Conservation (phyloP, 495 filamentous ascomycete species). For the Copromyces sp. region DNA sequence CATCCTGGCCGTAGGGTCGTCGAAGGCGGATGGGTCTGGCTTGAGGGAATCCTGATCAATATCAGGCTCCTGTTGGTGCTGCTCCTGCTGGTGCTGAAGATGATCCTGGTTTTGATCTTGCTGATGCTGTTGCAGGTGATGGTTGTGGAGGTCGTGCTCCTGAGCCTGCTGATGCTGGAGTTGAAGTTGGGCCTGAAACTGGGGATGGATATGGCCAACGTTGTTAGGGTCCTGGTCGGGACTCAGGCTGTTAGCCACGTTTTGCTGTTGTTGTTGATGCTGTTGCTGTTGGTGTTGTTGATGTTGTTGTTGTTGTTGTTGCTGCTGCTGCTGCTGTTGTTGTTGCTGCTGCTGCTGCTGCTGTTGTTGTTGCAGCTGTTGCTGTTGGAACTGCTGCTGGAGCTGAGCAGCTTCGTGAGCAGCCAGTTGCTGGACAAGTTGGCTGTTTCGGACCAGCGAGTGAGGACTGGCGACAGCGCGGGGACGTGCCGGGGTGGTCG, state of each 20-base stretch:
- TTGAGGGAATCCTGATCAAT: constrained; percentile 51
- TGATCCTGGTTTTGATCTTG: neutral
- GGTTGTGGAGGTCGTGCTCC: constrained; percentile 16
- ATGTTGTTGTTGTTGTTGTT: neutral
- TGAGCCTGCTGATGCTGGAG: constrained; percentile 21
- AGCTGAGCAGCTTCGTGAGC: neutral
- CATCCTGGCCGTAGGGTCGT: constrained; percentile 20
- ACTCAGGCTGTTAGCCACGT: constrained; percentile 6
- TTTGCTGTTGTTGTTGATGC: neutral
- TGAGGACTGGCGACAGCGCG: constrained; percentile 16
- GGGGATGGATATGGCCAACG: constrained; percentile 9
- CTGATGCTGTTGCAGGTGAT: neutral
- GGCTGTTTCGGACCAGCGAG: neutral
- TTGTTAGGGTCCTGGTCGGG: neutral
- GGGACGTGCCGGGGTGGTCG: constrained; percentile 20
- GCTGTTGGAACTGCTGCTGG: neutral
- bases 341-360: constrained; percentile 1
- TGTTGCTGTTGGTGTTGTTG: neutral
- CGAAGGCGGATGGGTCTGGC: constrained; percentile 47
- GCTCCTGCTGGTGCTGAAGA: neutral
- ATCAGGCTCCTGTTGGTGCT: constrained; percentile 12
- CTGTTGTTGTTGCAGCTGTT: constrained; percentile 1
- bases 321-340: neutral
- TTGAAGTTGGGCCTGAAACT: constrained; percentile 2
- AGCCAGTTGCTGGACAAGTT: constrained; percentile 8